phyloP scores from a whole-genome alignment of 345 rosid species.

The Murraya paniculata region DNA sequence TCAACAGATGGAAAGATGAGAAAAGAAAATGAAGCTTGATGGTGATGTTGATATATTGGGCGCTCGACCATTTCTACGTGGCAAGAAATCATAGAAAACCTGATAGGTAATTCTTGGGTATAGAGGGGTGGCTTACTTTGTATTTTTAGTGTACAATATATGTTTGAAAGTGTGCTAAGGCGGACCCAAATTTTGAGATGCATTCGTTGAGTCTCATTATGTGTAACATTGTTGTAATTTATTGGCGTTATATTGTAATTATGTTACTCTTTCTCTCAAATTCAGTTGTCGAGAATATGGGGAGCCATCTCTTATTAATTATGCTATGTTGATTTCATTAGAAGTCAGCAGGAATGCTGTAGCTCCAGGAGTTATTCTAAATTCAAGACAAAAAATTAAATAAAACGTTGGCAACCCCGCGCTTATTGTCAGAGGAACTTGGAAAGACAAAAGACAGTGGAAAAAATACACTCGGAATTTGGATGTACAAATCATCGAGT shows the following conservation, averaged over 20 bases:
- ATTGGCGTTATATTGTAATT: slow-evolving; percentile 29
- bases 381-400: not conserved
- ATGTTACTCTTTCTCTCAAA: not conserved
- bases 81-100: slow-evolving; percentile 3
- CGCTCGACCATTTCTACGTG: not conserved
- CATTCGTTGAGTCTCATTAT: slow-evolving; percentile 31
- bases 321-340: not conserved
- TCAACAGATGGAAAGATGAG: slow-evolving; percentile 23
- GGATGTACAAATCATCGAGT: too few relatives aligned
- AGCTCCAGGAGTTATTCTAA: not conserved
- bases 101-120: slow-evolving; percentile 13
- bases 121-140: slow-evolving; percentile 20
- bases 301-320: not conserved
- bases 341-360: not conserved
- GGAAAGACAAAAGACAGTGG: not conserved
- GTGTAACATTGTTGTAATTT: slow-evolving; percentile 35
- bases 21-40: slow-evolving; percentile 24
- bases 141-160: slow-evolving; percentile 39
- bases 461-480: not conserved
- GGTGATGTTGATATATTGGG: slow-evolving; percentile 5
- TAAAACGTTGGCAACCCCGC: too few relatives aligned
- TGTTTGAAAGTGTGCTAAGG: slow-evolving; percentile 23
- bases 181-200: slow-evolving; percentile 50
- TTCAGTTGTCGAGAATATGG: not conserved
- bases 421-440: not conserved